Conservation (phyloP, 2,329 filamentous ascomycete genomes). For the Aspergillus terreus region DNA sequence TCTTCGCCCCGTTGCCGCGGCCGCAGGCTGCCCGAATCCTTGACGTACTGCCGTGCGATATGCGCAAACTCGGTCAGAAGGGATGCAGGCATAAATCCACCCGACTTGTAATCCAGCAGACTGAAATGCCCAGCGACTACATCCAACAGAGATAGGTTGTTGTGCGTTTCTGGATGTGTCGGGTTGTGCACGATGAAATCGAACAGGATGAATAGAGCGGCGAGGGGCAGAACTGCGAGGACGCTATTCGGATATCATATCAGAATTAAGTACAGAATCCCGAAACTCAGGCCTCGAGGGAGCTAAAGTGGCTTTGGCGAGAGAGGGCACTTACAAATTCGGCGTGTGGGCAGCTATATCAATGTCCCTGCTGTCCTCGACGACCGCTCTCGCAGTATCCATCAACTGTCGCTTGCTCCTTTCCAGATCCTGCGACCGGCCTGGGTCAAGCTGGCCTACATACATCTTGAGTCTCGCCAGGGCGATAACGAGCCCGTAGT, state of each 20-base stretch:
- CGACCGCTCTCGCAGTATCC: constrained; percentile 26
- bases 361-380: constrained; percentile 31
- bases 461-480: too few species aligned
- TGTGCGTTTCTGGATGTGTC: constrained; percentile 29
- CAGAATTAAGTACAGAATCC: too few species aligned
- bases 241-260: constrained; percentile 14
- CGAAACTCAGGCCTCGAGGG: too few species aligned
- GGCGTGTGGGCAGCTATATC: constrained; percentile 31
- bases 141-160: constrained; percentile 40
- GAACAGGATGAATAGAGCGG: constrained; percentile 40
- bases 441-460: too few species aligned
- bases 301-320: too few species aligned
- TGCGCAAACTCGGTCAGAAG: constrained; percentile 40
- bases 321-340: constrained; percentile 29
- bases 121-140: constrained; percentile 44
- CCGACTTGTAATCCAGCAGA: constrained; percentile 37
- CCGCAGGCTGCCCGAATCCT: too few species aligned
- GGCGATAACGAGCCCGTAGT: too few species aligned
- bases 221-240: constrained; percentile 34
- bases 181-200: constrained; percentile 41
- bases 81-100: constrained; percentile 34
- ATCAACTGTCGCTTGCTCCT: constrained; percentile 17
- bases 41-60: constrained; percentile 42
- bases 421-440: constrained; percentile 11
- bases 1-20: too few species aligned